These are phyloP conservation scores for Tuber aestivum DNA, from an alignment of 495 filamentous ascomycete genomes.

Conservation along the genomic window DNA sequence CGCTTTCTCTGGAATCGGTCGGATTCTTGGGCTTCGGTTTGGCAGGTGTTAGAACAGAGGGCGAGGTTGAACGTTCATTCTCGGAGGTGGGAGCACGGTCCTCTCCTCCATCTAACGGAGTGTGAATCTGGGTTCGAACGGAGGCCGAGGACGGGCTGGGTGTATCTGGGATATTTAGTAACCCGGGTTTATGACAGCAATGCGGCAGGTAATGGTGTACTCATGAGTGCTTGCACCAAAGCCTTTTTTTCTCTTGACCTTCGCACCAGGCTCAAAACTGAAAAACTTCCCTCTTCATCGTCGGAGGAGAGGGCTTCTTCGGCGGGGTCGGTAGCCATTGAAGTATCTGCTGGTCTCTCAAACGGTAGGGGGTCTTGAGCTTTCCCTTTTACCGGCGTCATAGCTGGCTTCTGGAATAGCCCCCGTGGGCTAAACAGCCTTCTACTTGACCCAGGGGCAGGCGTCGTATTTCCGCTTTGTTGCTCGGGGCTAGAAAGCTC, in stretches of 20 bases:
- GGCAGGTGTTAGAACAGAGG: background rate
- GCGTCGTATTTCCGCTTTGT: background rate
- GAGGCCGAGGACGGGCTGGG: background rate
- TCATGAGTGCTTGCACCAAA: background rate
- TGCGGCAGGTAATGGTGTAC: background rate
- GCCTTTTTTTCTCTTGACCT: background rate
- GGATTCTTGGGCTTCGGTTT: background rate
- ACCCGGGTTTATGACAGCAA: accelerated
- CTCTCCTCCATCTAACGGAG: background rate
- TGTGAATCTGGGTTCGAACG: background rate
- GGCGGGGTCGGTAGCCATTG: background rate
- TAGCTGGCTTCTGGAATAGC: background rate
- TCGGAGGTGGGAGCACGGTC: background rate
- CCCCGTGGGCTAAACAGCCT: background rate
- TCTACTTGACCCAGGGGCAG: background rate
- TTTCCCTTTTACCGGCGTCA: background rate
- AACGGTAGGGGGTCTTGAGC: background rate
- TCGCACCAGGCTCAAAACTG: background rate
- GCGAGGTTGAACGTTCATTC: background rate
- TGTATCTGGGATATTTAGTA: background rate
- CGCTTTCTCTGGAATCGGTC: background rate
- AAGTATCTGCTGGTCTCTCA: background rate
- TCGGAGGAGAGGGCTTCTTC: background rate
- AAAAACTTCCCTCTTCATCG: background rate
- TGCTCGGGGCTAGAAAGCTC: background rate